phyloP scores from a whole-genome alignment of 208 protist genomes.

The Trypanosoma vivax region DNA sequence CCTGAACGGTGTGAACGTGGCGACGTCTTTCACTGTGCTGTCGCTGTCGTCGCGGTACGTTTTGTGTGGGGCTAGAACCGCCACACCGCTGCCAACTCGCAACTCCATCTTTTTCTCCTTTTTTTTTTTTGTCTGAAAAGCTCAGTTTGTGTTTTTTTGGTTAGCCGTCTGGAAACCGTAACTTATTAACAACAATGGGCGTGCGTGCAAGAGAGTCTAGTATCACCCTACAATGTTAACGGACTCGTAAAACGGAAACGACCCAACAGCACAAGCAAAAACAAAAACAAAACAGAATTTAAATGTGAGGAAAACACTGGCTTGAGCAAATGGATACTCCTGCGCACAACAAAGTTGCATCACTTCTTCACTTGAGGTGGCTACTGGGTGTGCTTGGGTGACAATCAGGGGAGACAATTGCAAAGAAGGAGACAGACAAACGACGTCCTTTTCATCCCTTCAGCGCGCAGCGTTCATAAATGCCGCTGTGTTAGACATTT shows the following conservation, averaged over 20 bases:
- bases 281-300: too few relatives aligned
- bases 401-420: background rate
- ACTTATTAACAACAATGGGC: conserved; percentile 1
- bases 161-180: background rate
- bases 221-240: too few relatives aligned
- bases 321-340: too few relatives aligned
- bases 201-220: too few relatives aligned
- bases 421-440: background rate
- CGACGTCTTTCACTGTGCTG: conserved; percentile 30
- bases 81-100: conserved; percentile 22
- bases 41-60: conserved; percentile 42
- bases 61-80: conserved; percentile 60
- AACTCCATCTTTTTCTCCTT: conserved; percentile 41
- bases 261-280: too few relatives aligned
- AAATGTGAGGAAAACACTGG: too few relatives aligned
- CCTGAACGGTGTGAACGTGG: conserved; percentile 40
- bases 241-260: too few relatives aligned
- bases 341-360: too few relatives aligned
- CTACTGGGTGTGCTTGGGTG: too few relatives aligned
- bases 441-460: background rate
- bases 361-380: too few relatives aligned
- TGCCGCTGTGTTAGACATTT: conserved; percentile 50
- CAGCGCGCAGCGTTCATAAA: background rate
- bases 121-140: background rate
- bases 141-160: background rate